These are phyloP conservation scores for Alloascoidea hylecoeti DNA, from an alignment of 805 yeast species.

Conservation along the genomic window DNA sequence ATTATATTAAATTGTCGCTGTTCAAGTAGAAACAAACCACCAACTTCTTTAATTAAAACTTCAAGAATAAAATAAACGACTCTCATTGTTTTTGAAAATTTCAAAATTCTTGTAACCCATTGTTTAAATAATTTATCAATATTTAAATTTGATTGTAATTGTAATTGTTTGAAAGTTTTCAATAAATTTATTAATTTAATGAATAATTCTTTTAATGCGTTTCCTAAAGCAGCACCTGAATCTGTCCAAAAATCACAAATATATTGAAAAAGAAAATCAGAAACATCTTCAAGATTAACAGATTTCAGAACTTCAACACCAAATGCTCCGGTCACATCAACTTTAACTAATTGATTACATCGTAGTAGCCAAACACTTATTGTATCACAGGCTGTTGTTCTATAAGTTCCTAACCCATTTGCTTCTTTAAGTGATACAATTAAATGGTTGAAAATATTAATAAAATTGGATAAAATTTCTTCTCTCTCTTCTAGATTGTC, in stretches of 20 bases:
- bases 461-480: slow-evolving; percentile 6
- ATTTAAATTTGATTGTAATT: slow-evolving; percentile 2
- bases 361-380: slow-evolving; percentile 54
- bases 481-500: too few relatives aligned
- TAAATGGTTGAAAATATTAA: slow-evolving; percentile 14
- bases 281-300: slow-evolving; percentile 9
- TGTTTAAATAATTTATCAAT: slow-evolving; percentile 13
- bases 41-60: slow-evolving; percentile 31
- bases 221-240: slow-evolving; percentile 55
- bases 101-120: slow-evolving; percentile 34
- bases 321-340: slow-evolving; percentile 4
- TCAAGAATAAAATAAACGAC: slow-evolving; percentile 52
- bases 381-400: slow-evolving; percentile 40
- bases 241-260: slow-evolving; percentile 60
- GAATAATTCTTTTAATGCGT: slow-evolving; percentile 51
- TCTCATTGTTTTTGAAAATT: slow-evolving; percentile 35
- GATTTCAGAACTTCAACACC: slow-evolving; percentile 5
- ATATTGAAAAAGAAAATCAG: slow-evolving; percentile 19
- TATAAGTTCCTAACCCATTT: slow-evolving; percentile 20
- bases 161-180: slow-evolving; percentile 11
- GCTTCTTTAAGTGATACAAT: slow-evolving; percentile 17
- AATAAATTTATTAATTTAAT: slow-evolving; percentile 32
- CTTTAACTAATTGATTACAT: slow-evolving; percentile 23
- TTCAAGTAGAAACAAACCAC: slow-evolving; percentile 25
- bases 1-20: slow-evolving; percentile 30